Evolutionary conservation across 2,329 filamentous ascomycete genomes (phyloP), one percentile per base, ranked within the genome.

Genomic region (Lojkania enalia): DNA sequence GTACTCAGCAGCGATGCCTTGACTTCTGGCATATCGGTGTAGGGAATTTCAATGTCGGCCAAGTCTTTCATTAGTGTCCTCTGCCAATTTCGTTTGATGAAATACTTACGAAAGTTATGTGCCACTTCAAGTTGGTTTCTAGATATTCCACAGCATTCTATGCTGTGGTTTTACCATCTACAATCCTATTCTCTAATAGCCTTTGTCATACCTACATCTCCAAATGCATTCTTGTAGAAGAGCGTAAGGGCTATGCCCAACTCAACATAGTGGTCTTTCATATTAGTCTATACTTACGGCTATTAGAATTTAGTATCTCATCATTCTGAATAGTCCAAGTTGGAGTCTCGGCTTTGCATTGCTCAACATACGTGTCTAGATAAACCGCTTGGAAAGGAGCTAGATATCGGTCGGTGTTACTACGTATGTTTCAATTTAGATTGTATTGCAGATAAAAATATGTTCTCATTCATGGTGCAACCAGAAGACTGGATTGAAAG

Each of bases 301-400:
- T 16, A 12, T 20, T 30, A 4, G 7, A 12, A 13, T 56, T 55
- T 55, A 55, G 76, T 1, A 20, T 27, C 5, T 39, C 50, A 5
- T 13, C 27, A 11, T 13, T 20, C 6, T 71, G 52, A 48, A 80
- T 77, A 1, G 51, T 54, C n/a, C 27, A 49, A 9, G 47, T 48
- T 13, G 39, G 18, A 2, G 41, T 42, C 1, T 27, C 15, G 5
- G 39, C n/a, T 5, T 16, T 44, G 42, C 44, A 47, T 0, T 83
- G 76, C 20, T 75, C 68, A 5, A 88, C 77, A 71, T 83, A 90
- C n/a, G 78, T 78, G 14, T 80, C 71, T 0, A 85, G 85, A 49
- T 90, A 79, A 12, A 90, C 66, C 1, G 77, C 74, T 69, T 90
- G 87, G 85, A 86, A 91, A 54, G 91, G 77, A 32, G 86, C 81